Base-by-base conservation (phyloP, 2,329 filamentous ascomycete genomes). In the Akanthomyces dipterigenus region DNA sequence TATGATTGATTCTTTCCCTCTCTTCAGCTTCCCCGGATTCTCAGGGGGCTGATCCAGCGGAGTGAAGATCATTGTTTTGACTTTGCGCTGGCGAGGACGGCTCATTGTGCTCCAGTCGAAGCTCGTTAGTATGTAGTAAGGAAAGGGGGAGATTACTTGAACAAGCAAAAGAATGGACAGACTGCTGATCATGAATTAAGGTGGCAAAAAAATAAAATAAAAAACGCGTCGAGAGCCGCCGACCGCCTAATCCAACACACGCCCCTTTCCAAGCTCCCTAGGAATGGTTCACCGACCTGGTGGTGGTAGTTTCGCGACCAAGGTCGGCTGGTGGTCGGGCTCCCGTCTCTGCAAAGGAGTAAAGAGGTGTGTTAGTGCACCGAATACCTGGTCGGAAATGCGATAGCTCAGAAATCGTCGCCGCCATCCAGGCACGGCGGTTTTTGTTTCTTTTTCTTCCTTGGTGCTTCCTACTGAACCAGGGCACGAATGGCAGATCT, bases 1-100 rank as follows among this genome's bases (percentile, higher is more conserved):
- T 16, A 40, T 40, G 14, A 24, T 36, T 43, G 1, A 6, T 55
- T 6, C 34, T 46, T n/a, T n/a, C n/a, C n/a, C n/a, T 36, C 12
- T 59, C 26, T 51, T 51, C 36, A 59, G 38, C 46, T 59, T 59
- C 56, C 56, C 56, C 56, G 26, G 56, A 59, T 59, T 59, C 34
- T 34, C 42, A 40, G 34, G 24, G 43, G 18, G 14, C 5, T 48
- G 22, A 8, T 48, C 45, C 28, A 43, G 22, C 4, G 26, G 28
- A 11, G 6, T 24, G 46, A 50, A 34, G 36, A 59, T 59, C 24
- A 36, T 34, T 28, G n/a, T 40, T 38, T 38, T 36, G 28, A 46
- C n/a, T 46, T 36, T 48, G 42, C 42, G 14, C 31, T 48, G 42
- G n/a, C 28, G 20, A 26, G 55, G 31, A 40, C 31, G 55, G 43